These are phyloP conservation scores for Lasiodiplodia theobromae DNA, from an alignment of 2,329 filamentous ascomycete genomes.

Conservation along the genomic window DNA sequence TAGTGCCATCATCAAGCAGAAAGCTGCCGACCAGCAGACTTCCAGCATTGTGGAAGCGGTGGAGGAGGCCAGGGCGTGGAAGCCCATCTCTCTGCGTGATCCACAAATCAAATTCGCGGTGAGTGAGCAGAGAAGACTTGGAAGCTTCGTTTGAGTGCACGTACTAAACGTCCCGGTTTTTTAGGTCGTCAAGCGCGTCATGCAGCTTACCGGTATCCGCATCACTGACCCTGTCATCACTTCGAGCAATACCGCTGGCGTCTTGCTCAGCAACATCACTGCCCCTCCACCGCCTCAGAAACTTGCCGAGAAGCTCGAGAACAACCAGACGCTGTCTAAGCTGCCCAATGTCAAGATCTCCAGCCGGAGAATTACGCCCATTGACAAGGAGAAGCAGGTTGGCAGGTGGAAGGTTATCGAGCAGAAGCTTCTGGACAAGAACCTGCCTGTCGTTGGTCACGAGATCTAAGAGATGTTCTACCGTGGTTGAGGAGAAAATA, in stretches of 20 bases:
- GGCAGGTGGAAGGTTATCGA: slow-evolving; percentile 84
- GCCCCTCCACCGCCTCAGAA: slow-evolving; percentile 54
- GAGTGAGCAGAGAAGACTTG: slow-evolving; percentile 31
- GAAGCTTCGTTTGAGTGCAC: no score
- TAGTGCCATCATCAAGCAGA: background rate
- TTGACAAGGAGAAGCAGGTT: slow-evolving; percentile 73
- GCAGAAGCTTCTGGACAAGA: slow-evolving; percentile 62
- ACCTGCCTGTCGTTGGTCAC: slow-evolving; percentile 23
- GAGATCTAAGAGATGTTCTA: background rate
- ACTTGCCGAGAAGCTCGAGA: slow-evolving; percentile 62
- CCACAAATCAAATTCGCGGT: slow-evolving; percentile 45
- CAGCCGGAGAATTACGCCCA: slow-evolving; percentile 69
- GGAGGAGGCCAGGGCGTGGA: slow-evolving; percentile 33
- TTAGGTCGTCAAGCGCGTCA: slow-evolving; percentile 80
- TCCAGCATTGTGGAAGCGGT: background rate
- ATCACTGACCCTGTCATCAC: slow-evolving; percentile 74
- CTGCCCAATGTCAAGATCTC: slow-evolving; percentile 76
- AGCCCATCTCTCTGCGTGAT: slow-evolving; percentile 39
- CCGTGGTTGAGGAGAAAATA: background rate
- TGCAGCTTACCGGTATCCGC: slow-evolving; percentile 79
- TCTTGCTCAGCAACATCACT: slow-evolving; percentile 40
- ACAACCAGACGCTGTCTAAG: slow-evolving; percentile 57
- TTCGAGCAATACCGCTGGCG: slow-evolving; percentile 44
- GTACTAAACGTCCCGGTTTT: background rate
- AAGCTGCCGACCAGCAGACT: background rate